Percentiles rank a stretch among this genome's conserved stretches.
These are phyloP conservation scores for Fusarium coffeatum DNA, from an alignment of 2,329 filamentous ascomycete species.

Conservation along the genomic window DNA sequence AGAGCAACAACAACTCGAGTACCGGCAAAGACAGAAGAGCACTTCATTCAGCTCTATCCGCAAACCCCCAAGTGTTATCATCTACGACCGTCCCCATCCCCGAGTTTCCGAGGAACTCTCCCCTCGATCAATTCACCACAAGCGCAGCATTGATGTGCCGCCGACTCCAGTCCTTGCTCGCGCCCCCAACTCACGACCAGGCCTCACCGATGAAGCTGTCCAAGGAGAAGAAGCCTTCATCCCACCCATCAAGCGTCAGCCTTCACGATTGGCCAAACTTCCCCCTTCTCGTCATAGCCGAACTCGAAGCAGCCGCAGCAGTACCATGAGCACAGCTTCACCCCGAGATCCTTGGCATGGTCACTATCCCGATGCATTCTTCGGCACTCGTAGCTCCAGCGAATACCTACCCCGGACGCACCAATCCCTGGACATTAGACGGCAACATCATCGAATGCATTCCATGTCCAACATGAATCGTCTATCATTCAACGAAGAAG, in stretches of 20 bases:
- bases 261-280: constrained; percentile 65
- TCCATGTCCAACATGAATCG: constrained; percentile 55
- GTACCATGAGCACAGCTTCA: constrained; percentile 55
- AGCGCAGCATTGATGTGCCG: constrained; percentile 60
- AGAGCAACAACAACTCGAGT: constrained; percentile 24
- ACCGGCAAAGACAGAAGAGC: constrained; percentile 48
- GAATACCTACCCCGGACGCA: constrained; percentile 46
- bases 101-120: constrained; percentile 48
- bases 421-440: constrained; percentile 40
- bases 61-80: constrained; percentile 65
- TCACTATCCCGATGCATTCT: constrained; percentile 49
- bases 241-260: constrained; percentile 62
- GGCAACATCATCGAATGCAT: constrained; percentile 53
- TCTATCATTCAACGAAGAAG: constrained; percentile 61
- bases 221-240: constrained; percentile 72
- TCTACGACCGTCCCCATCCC: constrained; percentile 58
- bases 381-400: constrained; percentile 49
- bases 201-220: constrained; percentile 70
- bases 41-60: constrained; percentile 52
- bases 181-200: constrained; percentile 71
- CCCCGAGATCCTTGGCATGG: constrained; percentile 57
- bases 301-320: constrained; percentile 60
- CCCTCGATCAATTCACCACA: constrained; percentile 49
- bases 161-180: constrained; percentile 65
- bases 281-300: constrained; percentile 55